Evolutionary conservation across 2,329 filamentous ascomycete genomes (phyloP), one percentile per base, ranked within the genome.

Genomic region (Boeremia lycopersici): DNA sequence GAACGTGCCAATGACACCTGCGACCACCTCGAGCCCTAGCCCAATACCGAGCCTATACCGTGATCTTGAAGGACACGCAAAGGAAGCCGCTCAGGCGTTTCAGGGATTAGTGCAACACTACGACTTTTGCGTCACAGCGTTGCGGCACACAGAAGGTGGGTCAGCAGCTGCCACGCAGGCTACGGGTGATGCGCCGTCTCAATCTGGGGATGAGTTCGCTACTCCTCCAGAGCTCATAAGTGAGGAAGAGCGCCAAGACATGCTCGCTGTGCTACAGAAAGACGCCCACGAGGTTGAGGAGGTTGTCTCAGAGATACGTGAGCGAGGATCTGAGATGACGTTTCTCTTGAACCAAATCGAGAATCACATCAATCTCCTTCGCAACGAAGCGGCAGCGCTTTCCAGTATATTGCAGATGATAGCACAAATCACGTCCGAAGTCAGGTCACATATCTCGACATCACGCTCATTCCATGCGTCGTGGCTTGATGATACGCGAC

Each of bases 101-200:
- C 85, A 91, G 52, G 91, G 89, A 0, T 79, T 98, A 4, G 92
- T 91, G 7, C 85, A 84, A 25, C 93, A 98, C 76, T 97, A 96
- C 71, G 93, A 98, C 73, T 85, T 96, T 61, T 97, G 93, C 73
- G 90, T 96, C 12, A 93, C 89, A 1, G 93, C 93, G 0, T 88
- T 97, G 38, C 90, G 92, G 56, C 91, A 93, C 45, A 97, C 93
- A 3, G 92, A 96, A 77, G 79, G 79, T 53, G 79, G 80, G 9
- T 77, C 78, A 10, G 78, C 78, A 56, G 79, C 79, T 12, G 79
- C 78, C 2, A 76, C 72, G n/a, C 72, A 76, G 46, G 74, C 74
- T 17, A 72, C 74, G 1, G 73, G 71, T 26, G 74, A 78, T 51
- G 68, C 63, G 4, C 64, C 68, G 3, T 58, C 62, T 26, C 62